Base-by-base conservation (phyloP, 2,329 filamentous ascomycete species). In the Periconia sp. region DNA sequence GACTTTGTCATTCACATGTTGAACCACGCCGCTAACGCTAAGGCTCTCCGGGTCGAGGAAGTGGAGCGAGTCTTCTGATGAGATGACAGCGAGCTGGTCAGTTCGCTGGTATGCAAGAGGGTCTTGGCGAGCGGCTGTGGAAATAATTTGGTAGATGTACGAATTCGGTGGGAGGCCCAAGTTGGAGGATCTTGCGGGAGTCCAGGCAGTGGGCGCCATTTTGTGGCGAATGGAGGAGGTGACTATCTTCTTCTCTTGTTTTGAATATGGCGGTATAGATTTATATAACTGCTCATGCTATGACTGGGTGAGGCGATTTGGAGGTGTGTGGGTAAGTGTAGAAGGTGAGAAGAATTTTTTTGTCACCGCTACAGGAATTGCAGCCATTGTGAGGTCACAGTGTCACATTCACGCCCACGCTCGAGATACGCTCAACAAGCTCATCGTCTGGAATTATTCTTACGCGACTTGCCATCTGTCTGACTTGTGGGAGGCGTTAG, bases 31-130 rank as follows among this genome's bases (percentile, higher is more conserved):
- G 23, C 81, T 60, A 2, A 77, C 68, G 50, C 78, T 77, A 20
- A 92, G 76, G 20, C 78, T 80, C 1, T 76, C 59, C 0, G 86
- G 82, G 67, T 89, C 81, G 59, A 92, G 82, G 17, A 90, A 74
- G 27, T 84, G 82, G 18, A 92, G 77, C n/a, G 79, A 81, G 72
- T 90, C 85, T 74, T 91, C 87, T 0, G 89, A 90, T 2, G 86
- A 83, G 52, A 89, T 88, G 15, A 84, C 81, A 1, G 83, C 85
- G 41, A 89, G 77, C 6, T 68, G 62, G 35, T 69, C 65, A 37
- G 62, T 65, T 50, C 61, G 56, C 1, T 57, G 60, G 56, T 69
- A 72, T 31, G 62, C 68, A 51, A 71, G 64, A 18, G 66, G 64
- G 44, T 69, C 64, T 51, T 63, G 57, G 50, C 68, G 67, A 20